Percentiles rank a stretch among this genome's conserved stretches.
phyloP scores from a whole-genome alignment of 352 stramenopile genomes.

The Globisporangium spiculum region DNA sequence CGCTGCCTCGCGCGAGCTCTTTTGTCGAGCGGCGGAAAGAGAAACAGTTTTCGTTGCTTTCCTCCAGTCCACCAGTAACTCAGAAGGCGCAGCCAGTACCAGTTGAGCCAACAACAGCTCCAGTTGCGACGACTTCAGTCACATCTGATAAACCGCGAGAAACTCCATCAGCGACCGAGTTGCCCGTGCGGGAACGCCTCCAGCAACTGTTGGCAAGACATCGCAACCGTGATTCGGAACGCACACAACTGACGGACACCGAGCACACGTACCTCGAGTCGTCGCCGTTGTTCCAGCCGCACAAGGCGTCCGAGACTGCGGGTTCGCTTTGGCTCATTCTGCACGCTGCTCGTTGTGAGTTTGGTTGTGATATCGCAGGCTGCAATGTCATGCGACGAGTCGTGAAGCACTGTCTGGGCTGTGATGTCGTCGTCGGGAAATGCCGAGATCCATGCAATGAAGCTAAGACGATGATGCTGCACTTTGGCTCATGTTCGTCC shows the following conservation, averaged over 20 bases:
- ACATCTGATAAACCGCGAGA: neutral
- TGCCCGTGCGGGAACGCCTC: slow-evolving; percentile 23
- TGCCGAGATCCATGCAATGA: slow-evolving; percentile 74
- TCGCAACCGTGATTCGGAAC: slow-evolving; percentile 2
- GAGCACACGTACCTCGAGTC: slow-evolving; percentile 52
- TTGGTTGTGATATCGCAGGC: slow-evolving; percentile 47
- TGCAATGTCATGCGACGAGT: slow-evolving; percentile 74
- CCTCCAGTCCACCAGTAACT: neutral
- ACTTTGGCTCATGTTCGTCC: slow-evolving; percentile 51
- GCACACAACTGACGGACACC: slow-evolving; percentile 30
- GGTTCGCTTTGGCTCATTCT: slow-evolving; percentile 73
- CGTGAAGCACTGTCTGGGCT: slow-evolving; percentile 58
- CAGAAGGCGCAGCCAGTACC: neutral
- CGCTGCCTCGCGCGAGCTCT: neutral
- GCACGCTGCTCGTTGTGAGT: slow-evolving; percentile 45
- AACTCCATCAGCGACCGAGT: neutral
- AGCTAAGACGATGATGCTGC: slow-evolving; percentile 72
- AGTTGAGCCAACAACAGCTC: neutral
- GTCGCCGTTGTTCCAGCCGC: slow-evolving; percentile 49
- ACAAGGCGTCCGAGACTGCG: slow-evolving; percentile 54
- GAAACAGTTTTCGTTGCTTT: slow-evolving; percentile 24
- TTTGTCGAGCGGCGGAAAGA: slow-evolving; percentile 2
- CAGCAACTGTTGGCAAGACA: slow-evolving; percentile 17
- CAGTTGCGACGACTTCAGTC: neutral
- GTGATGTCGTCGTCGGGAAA: slow-evolving; percentile 52